Evolutionary conservation across 805 yeast genomes (phyloP), one percentile per base, ranked within the genome.

Genomic region (Teunomyces aglyptinius): DNA sequence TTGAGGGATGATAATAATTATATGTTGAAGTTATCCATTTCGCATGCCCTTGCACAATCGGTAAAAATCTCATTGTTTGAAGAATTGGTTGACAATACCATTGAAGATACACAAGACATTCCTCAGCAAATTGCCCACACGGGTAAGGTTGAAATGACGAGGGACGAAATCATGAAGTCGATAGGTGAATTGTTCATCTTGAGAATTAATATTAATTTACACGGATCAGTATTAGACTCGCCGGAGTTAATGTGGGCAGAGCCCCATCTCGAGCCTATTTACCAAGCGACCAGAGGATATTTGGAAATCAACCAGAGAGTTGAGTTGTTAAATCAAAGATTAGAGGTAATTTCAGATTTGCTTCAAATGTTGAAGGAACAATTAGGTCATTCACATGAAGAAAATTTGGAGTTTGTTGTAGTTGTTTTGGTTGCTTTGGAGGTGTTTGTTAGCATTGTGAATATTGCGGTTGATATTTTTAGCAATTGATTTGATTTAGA

Each of bases 231-330:
- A 22, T 73, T 94, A 50, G 99, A 94, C 64, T 88, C 96, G 1
- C 99, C 99, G 1, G 99, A 94, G 65, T 80, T 94, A 48, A 90
- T 94, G 97, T 94, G 99, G 99, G 83, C 97, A 0, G 98, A 94
- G 64, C 99, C 99, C 1, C 97, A 91, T 60, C 73, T 94, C 50
- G 99, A 94, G 63, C 99, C 99, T 1, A 90, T 92, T 44, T 94
- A 94, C 67, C 97, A 91, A 65, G 97, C 98, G 0, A 90, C 96
- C 2, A 81, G 98, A 63, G 97, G 97, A 0, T 92, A 92, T 65
- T 67, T 94, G 51, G 99, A 94, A 60, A 94, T 94, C 56, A 91
- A 91, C 61, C 98, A 92, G 67, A 73, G 99, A 41, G 98, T 92
- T 0, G 85, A 90, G 20, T 71, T 94, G 47, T 71, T 94, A 45